These are phyloP conservation scores for Pholiota conissans DNA, from an alignment of 768 basidiomycete genomes.

Conservation along the genomic window DNA sequence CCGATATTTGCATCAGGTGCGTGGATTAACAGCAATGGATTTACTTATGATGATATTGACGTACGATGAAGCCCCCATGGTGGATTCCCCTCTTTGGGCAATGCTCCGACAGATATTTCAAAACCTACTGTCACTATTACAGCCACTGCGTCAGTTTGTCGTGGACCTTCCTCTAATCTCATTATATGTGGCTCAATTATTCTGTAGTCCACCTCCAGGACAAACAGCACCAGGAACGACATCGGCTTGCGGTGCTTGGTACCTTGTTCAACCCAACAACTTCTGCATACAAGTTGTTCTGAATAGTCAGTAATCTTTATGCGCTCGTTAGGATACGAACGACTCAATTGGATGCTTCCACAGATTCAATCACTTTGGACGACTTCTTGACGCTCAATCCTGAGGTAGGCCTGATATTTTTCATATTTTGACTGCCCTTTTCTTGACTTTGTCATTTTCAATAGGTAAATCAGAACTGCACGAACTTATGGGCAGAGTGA, in stretches of 20 bases:
- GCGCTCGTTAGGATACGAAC: too few relatives aligned
- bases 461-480: constrained; percentile 24
- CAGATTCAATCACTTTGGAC: constrained; percentile 17
- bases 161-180: not conserved
- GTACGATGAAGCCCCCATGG: constrained; percentile 14
- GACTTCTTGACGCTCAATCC: constrained; percentile 25
- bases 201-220: constrained; percentile 17
- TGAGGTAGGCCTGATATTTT: not conserved
- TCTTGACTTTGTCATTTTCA: not conserved
- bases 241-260: constrained; percentile 21
- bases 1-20: not conserved
- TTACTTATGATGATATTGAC: too few relatives aligned
- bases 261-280: constrained; percentile 19
- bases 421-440: not conserved
- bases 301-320: not conserved
- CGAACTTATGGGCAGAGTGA: constrained; percentile 21
- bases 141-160: constrained; percentile 2
- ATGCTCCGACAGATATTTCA: not conserved
- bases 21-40: not conserved
- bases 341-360: not conserved
- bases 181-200: too few relatives aligned
- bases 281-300: constrained; percentile 12
- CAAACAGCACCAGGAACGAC: constrained; percentile 23
- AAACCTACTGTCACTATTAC: constrained; percentile 19
- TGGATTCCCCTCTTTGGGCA: constrained; percentile 11